Percentiles rank a stretch among this genome's conserved stretches.
Conservation (phyloP, 352 stramenopile genomes). For the Phytophthora podocarpi region DNA sequence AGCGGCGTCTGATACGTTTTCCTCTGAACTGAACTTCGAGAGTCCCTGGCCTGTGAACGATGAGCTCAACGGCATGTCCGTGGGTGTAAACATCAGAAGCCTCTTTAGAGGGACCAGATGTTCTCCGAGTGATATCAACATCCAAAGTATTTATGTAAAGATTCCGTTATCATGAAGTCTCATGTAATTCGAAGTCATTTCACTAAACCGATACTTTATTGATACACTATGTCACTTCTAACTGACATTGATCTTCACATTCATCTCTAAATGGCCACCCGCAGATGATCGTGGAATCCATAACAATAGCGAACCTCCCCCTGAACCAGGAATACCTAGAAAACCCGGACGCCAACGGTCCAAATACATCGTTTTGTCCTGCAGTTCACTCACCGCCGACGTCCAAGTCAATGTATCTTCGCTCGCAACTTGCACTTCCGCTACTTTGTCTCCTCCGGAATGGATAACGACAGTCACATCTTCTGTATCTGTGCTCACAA, state of each 20-base stretch:
- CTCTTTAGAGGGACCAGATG: too few species aligned
- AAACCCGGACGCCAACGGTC: slow-evolving; percentile 64
- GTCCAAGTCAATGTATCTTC: slow-evolving; percentile 49
- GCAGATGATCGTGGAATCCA: slow-evolving; percentile 47
- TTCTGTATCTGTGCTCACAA: slow-evolving; percentile 48
- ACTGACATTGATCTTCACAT: slow-evolving; percentile 51
- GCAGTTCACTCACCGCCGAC: slow-evolving; percentile 36
- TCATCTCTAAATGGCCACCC: slow-evolving; percentile 53
- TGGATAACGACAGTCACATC: slow-evolving; percentile 54
- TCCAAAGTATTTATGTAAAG: too few species aligned
- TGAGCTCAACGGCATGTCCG: too few species aligned
- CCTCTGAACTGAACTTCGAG: too few species aligned
- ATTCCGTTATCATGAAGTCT: too few species aligned
- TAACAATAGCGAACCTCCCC: slow-evolving; percentile 54
- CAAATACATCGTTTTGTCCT: slow-evolving; percentile 66
- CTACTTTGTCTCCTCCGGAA: slow-evolving; percentile 45
- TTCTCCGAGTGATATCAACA: too few species aligned
- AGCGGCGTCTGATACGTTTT: too few species aligned
- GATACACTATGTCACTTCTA: too few species aligned
- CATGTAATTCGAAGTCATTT: too few species aligned
- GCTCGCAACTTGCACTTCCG: slow-evolving; percentile 34
- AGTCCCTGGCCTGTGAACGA: too few species aligned
- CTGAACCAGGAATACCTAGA: slow-evolving; percentile 39
- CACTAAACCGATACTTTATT: too few species aligned
- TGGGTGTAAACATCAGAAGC: too few species aligned